A percentile compares a stretch with the other conserved stretches of the same genome.
Evolutionary conservation across 2,329 filamentous ascomycete species (phyloP).

Genomic region (Metarhizium humberi): DNA sequence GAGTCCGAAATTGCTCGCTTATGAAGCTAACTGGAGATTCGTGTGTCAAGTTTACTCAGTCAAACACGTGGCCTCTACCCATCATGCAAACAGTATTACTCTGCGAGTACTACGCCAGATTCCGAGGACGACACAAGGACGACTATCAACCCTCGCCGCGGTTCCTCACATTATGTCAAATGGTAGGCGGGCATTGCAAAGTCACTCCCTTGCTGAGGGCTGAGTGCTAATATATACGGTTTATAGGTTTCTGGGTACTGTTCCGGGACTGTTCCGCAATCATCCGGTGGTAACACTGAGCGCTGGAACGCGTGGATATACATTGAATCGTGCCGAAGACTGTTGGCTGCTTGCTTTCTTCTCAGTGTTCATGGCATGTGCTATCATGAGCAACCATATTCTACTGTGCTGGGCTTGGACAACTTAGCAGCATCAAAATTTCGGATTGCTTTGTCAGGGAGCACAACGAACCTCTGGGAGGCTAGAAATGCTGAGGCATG

Average conservation of each 20-base stretch:
- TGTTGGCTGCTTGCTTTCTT: slow-evolving; percentile 47
- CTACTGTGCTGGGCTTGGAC: slow-evolving; percentile 24
- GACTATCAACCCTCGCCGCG: slow-evolving; percentile 36
- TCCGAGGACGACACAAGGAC: slow-evolving; percentile 40
- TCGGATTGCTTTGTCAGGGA: slow-evolving; percentile 36
- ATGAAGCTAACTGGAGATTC: slow-evolving; percentile 9
- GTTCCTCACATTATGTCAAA: slow-evolving; percentile 42
- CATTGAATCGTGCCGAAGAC: slow-evolving; percentile 40
- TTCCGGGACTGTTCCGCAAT: not conserved
- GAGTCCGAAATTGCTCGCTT: not conserved
- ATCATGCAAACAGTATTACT: slow-evolving; percentile 45
- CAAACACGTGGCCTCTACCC: slow-evolving; percentile 31
- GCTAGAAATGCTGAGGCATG: slow-evolving; percentile 36
- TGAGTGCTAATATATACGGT: not conserved
- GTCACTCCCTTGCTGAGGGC: not conserved
- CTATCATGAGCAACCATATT: slow-evolving; percentile 41
- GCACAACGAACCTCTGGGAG: slow-evolving; percentile 39
- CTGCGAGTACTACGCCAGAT: slow-evolving; percentile 46
- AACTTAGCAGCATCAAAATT: slow-evolving; percentile 24
- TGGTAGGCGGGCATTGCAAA: slow-evolving; percentile 32
- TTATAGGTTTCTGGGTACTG: slow-evolving; percentile 3
- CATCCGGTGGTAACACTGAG: slow-evolving; percentile 14
- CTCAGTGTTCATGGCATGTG: slow-evolving; percentile 46
- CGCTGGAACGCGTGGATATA: slow-evolving; percentile 45
- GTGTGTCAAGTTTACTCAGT: slow-evolving; percentile 26